Evolutionary conservation across 192 early-diverging fungal genomes (phyloP).

Genomic region (Coemansia sp.): DNA sequence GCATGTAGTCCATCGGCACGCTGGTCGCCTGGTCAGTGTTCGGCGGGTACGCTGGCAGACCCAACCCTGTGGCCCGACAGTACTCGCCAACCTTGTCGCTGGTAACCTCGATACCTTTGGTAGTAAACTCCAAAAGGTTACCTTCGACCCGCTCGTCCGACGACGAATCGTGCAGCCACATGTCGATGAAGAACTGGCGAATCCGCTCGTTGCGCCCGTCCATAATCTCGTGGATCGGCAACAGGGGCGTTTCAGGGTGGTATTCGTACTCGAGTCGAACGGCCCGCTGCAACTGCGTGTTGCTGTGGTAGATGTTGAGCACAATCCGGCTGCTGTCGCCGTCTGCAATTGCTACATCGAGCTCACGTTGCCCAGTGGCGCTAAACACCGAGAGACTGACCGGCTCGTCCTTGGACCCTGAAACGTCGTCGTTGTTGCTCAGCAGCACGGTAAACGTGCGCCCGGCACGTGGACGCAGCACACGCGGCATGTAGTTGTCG

Average conservation of each 20-base stretch:
- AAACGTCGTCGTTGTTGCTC: neutral
- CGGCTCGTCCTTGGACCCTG: neutral
- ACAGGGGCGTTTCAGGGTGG: conserved; percentile 69
- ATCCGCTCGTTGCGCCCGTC: conserved; percentile 74
- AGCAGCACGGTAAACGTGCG: conserved; percentile 49
- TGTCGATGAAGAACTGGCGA: conserved; percentile 79
- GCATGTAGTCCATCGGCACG: conserved; percentile 93
- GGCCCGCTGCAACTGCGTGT: conserved; percentile 54
- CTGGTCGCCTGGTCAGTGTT: conserved; percentile 61
- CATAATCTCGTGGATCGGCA: conserved; percentile 71
- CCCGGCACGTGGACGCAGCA: conserved; percentile 61
- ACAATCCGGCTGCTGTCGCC: conserved; percentile 40
- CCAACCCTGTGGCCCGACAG: conserved; percentile 72
- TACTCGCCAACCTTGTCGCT: conserved; percentile 86
- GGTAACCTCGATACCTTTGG: conserved; percentile 5
- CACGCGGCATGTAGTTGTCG: conserved; percentile 60
- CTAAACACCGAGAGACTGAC: neutral
- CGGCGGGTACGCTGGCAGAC: conserved; percentile 57
- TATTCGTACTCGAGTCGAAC: conserved; percentile 75
- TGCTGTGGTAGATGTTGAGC: conserved; percentile 52
- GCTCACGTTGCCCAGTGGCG: conserved; percentile 1
- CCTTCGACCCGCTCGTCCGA: neutral
- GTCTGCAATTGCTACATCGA: conserved; percentile 4
- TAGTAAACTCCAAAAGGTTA: conserved; percentile 4
- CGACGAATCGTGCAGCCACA: conserved; percentile 62